These are phyloP conservation scores for Metroxylon sagu DNA, from an alignment of 176 grass and related monocot species.

Conservation along the genomic window DNA sequence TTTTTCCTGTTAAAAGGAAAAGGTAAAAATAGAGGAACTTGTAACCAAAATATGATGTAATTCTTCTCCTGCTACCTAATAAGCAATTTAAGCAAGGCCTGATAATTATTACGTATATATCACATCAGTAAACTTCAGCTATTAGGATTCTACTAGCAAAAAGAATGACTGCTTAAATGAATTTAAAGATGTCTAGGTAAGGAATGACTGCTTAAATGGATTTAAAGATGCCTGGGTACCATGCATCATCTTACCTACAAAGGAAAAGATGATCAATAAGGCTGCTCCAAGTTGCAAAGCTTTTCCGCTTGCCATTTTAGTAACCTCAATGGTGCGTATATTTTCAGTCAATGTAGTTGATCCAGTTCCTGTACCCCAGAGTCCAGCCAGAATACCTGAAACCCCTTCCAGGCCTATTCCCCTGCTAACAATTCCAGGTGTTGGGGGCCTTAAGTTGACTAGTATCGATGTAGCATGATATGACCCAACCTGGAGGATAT, in stretches of 20 bases:
- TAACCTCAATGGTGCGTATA: slow-evolving; percentile 77
- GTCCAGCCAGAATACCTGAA: slow-evolving; percentile 72
- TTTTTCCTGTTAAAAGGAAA: slow-evolving; percentile 52
- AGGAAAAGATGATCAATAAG: slow-evolving; percentile 61
- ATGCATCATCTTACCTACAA: slow-evolving; percentile 50
- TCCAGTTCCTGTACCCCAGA: slow-evolving; percentile 91
- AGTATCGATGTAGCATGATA: slow-evolving; percentile 83
- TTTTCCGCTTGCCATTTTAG: slow-evolving; percentile 69
- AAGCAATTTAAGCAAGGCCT: no score
- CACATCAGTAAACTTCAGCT: no score
- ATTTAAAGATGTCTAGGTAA: no score
- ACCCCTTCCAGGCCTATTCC: slow-evolving; percentile 92
- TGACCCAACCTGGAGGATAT: slow-evolving; percentile 54
- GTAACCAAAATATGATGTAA: no score
- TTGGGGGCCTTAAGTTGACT: slow-evolving; percentile 84
- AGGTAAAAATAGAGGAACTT: no score
- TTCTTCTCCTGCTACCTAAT: no score
- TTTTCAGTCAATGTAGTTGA: slow-evolving; percentile 87
- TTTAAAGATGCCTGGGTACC: neutral
- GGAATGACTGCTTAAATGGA: no score
- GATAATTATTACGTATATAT: no score
- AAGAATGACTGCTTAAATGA: no score
- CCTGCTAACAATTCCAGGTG: slow-evolving; percentile 92
- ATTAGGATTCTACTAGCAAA: no score
- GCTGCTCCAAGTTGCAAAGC: slow-evolving; percentile 80